Evolutionary conservation across 192 early-diverging fungal species (phyloP).

Genomic region (Jimgerdemannia flammicorona): DNA sequence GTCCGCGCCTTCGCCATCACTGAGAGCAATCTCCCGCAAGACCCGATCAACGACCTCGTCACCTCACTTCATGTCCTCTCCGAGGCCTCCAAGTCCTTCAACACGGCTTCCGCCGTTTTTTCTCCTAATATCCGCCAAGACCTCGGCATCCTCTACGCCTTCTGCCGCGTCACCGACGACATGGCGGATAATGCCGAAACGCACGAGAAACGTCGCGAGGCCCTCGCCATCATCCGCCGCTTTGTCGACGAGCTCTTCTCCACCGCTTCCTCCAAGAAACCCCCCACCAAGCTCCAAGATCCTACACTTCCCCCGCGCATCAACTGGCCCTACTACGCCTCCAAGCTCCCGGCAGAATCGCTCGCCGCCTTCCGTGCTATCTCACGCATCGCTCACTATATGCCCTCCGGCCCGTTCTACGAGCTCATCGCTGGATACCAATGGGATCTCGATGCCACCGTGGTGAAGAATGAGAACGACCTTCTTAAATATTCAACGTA

Average conservation of each 20-base stretch:
- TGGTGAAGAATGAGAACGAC: constrained; percentile 16
- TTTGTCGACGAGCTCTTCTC: constrained; percentile 26
- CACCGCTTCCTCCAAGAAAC: neutral
- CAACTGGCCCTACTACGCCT: constrained; percentile 18
- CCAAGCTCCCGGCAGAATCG: constrained; percentile 1
- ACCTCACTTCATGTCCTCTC: constrained; percentile 15
- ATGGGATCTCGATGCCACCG: constrained; percentile 22
- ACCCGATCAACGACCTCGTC: constrained; percentile 16
- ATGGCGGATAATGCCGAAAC: constrained; percentile 17
- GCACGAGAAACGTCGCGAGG: constrained; percentile 8
- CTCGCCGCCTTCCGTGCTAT: constrained; percentile 21
- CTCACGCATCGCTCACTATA: constrained; percentile 16
- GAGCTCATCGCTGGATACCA: constrained; percentile 31
- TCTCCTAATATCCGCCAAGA: constrained; percentile 25
- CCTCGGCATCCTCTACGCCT: constrained; percentile 28
- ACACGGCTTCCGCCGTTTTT: constrained; percentile 30
- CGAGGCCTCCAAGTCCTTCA: constrained; percentile 25
- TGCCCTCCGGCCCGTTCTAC: constrained; percentile 17
- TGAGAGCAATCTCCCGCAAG: constrained; percentile 9
- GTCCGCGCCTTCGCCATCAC: constrained; percentile 12
- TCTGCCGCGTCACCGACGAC: constrained; percentile 35
- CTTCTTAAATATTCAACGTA: constrained; percentile 23
- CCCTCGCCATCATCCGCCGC: constrained; percentile 9
- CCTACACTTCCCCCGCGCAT: constrained; percentile 16
- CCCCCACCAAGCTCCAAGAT: neutral